Conservation (phyloP, 768 basidiomycete genomes). For the Suillus americanus region DNA sequence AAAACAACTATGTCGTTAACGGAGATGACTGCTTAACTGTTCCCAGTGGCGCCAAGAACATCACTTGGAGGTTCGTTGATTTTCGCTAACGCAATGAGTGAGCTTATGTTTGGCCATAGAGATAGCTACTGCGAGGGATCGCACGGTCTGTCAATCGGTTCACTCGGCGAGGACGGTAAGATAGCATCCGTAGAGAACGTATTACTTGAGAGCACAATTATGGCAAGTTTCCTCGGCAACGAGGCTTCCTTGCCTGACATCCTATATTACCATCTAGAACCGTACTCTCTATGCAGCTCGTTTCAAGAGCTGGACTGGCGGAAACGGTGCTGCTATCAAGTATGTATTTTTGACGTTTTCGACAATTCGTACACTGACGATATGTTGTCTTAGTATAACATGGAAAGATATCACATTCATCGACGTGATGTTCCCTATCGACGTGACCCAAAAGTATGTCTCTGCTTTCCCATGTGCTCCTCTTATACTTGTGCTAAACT, state of each 20-base stretch:
- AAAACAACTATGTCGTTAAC: slow-evolving; percentile 56
- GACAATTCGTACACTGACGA: neutral
- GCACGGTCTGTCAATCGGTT: slow-evolving; percentile 60
- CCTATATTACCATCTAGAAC: slow-evolving; percentile 33
- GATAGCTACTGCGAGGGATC: slow-evolving; percentile 56
- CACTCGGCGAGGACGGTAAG: slow-evolving; percentile 39
- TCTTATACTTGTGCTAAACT: neutral
- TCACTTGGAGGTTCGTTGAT: slow-evolving; percentile 42
- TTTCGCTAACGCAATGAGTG: neutral
- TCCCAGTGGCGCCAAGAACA: slow-evolving; percentile 54
- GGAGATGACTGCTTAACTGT: slow-evolving; percentile 66
- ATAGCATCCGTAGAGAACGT: slow-evolving; percentile 59
- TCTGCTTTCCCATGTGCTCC: neutral
- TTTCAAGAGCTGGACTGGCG: slow-evolving; percentile 69
- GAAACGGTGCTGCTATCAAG: slow-evolving; percentile 58
- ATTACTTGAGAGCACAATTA: slow-evolving; percentile 47
- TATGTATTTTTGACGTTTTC: slow-evolving; percentile 22
- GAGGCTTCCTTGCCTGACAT: slow-evolving; percentile 4
- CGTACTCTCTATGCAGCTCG: slow-evolving; percentile 56
- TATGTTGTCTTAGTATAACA: slow-evolving; percentile 41
- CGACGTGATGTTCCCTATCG: slow-evolving; percentile 59
- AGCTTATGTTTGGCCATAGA: slow-evolving; percentile 23
- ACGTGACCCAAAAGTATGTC: slow-evolving; percentile 61
- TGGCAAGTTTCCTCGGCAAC: slow-evolving; percentile 30
- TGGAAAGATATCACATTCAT: slow-evolving; percentile 56